Percentiles rank a stretch among this genome's conserved stretches.
These are phyloP conservation scores for Terfezia boudieri DNA, from an alignment of 495 filamentous ascomycete species.

Conservation along the genomic window DNA sequence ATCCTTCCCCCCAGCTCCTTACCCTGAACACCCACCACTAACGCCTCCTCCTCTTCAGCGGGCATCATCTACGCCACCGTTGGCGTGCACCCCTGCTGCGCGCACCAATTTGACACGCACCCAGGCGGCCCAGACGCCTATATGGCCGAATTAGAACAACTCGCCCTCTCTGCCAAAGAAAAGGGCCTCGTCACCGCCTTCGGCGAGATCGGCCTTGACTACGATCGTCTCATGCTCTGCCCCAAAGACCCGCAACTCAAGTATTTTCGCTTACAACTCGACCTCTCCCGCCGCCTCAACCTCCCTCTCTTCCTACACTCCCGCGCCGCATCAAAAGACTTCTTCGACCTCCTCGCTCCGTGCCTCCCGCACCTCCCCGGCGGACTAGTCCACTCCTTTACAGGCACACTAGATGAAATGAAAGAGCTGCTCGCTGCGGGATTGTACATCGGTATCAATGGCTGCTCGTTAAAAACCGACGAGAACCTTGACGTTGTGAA, in stretches of 20 bases:
- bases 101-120: slow-evolving; percentile 43
- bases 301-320: slow-evolving; percentile 82
- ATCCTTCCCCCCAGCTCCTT: no score
- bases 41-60: slow-evolving; percentile 24
- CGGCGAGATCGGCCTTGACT: slow-evolving; percentile 90
- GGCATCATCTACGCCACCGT: slow-evolving; percentile 45
- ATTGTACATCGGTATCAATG: slow-evolving; percentile 70
- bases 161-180: slow-evolving; percentile 29
- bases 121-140: slow-evolving; percentile 29
- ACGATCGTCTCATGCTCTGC: slow-evolving; percentile 67
- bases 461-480: slow-evolving; percentile 77
- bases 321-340: slow-evolving; percentile 60
- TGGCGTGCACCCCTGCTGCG: slow-evolving; percentile 76
- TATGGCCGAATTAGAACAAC: slow-evolving; percentile 35
- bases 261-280: slow-evolving; percentile 61
- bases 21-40: no score
- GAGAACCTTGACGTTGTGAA: slow-evolving; percentile 67
- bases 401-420: slow-evolving; percentile 69
- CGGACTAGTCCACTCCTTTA: slow-evolving; percentile 80
- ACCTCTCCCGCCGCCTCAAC: slow-evolving; percentile 53
- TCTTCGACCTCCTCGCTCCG: slow-evolving; percentile 38
- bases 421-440: slow-evolving; percentile 46
- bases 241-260: slow-evolving; percentile 54
- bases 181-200: slow-evolving; percentile 49
- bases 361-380: slow-evolving; percentile 29